Conservation (phyloP, 768 basidiomycete species). For the Pleurotus sapidus region DNA sequence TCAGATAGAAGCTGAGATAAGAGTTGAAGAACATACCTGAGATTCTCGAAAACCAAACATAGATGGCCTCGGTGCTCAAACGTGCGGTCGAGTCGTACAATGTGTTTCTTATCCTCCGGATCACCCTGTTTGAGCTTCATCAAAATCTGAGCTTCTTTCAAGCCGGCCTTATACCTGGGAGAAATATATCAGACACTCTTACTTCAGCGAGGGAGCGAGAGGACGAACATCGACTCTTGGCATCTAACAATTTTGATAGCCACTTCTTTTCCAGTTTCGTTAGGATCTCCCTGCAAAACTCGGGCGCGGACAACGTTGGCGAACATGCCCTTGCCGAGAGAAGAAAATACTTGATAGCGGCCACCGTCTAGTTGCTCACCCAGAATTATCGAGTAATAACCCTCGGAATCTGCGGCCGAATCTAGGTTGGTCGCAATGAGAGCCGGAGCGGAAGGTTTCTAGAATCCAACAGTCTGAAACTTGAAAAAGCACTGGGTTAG, state of each 20-base stretch:
- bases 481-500: background rate
- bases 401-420: conserved; percentile 90
- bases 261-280: conserved; percentile 64
- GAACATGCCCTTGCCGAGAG: conserved; percentile 99
- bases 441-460: conserved; percentile 56
- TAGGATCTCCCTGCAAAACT: conserved; percentile 63
- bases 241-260: conserved; percentile 96
- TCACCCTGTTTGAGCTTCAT: conserved; percentile 86
- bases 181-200: background rate
- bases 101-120: conserved; percentile 95
- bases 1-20: background rate
- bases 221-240: conserved; percentile 92
- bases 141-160: conserved; percentile 89
- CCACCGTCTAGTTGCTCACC: conserved; percentile 93
- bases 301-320: conserved; percentile 93
- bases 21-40: conserved; percentile 73
- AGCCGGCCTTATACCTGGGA: conserved; percentile 87
- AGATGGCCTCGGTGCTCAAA: conserved; percentile 98
- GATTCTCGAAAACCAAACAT: conserved; percentile 91
- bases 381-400: conserved; percentile 91
- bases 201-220: background rate
- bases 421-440: conserved; percentile 80
- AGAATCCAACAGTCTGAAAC: background rate
- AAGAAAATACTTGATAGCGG: conserved; percentile 92
- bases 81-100: conserved; percentile 88